Conservation (phyloP, 176 grass and related monocot genomes). For the Avena eriantha region DNA sequence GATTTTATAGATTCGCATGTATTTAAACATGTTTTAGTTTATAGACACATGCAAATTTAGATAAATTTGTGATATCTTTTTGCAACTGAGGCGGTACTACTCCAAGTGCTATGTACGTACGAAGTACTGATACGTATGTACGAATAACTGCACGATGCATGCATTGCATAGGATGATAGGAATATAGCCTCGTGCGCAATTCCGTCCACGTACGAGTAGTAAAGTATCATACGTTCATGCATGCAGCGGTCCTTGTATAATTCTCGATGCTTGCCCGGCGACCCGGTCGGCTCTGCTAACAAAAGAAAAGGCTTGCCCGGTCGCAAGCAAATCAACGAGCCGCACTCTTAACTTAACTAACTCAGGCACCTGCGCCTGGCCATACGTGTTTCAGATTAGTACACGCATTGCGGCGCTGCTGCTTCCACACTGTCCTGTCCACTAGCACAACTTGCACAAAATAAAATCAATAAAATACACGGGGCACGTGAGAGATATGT, state of each 20-base stretch:
- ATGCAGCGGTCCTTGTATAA: neutral
- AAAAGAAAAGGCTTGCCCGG: neutral
- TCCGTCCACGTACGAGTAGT: neutral
- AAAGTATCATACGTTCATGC: neutral
- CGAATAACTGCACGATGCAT: neutral
- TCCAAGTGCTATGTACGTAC: too few species aligned
- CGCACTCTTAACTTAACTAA: neutral
- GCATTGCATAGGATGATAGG: neutral
- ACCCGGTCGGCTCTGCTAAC: neutral
- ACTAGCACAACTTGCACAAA: neutral
- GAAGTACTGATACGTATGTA: too few species aligned
- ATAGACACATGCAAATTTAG: too few species aligned
- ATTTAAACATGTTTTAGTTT: too few species aligned
- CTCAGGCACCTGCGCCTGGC: neutral
- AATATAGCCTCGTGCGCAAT: neutral
- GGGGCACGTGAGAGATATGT: neutral
- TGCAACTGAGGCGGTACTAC: too few species aligned
- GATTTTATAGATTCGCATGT: too few species aligned
- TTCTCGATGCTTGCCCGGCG: neutral
- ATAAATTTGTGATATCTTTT: too few species aligned
- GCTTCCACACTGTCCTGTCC: neutral
- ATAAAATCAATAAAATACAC: neutral
- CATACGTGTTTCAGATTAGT: neutral
- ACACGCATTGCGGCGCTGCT: neutral
- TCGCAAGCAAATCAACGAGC: slow-evolving; percentile 14